Percentiles rank a stretch among this genome's conserved stretches.
Conservation (phyloP, 2,329 filamentous ascomycete species). For the Penicillium concentricum region DNA sequence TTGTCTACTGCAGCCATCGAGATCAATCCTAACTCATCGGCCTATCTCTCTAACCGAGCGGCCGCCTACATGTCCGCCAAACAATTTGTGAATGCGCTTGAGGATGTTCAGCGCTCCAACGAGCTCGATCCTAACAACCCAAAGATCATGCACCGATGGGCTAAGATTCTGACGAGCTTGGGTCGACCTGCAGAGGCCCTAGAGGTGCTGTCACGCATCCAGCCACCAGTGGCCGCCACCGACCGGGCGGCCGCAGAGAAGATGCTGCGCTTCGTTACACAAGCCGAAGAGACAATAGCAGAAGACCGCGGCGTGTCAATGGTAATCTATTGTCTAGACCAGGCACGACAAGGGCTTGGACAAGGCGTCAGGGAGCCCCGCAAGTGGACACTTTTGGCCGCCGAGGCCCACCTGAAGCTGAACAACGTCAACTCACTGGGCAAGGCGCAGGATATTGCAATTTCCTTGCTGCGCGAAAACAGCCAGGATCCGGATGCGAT, state of each 20-base stretch:
- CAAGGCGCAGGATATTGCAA: constrained; percentile 89
- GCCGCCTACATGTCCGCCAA: constrained; percentile 90
- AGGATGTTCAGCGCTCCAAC: constrained; percentile 79
- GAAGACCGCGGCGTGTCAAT: constrained; percentile 81
- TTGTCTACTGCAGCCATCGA: constrained; percentile 68
- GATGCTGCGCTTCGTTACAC: constrained; percentile 78
- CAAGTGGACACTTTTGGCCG: constrained; percentile 91
- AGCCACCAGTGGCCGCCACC: constrained; percentile 76
- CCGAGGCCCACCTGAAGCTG: constrained; percentile 90
- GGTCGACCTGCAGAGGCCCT: constrained; percentile 86
- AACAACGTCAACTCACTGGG: constrained; percentile 83
- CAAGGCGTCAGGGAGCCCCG: constrained; percentile 74
- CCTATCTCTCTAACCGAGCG: constrained; percentile 91
- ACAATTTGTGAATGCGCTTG: constrained; percentile 74
- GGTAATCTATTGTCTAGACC: constrained; percentile 86
- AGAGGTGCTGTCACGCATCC: constrained; percentile 75
- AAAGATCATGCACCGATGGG: constrained; percentile 85
- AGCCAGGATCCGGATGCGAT: constrained; percentile 91
- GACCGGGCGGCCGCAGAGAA: constrained; percentile 79
- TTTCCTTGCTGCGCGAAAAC: constrained; percentile 80
- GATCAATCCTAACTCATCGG: constrained; percentile 78
- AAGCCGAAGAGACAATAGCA: constrained; percentile 74
- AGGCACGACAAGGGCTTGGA: constrained; percentile 80
- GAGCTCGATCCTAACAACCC: constrained; percentile 80
- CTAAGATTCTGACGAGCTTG: constrained; percentile 83